Percentiles rank a stretch among this genome's conserved stretches.
Conservation (phyloP, 352 stramenopile species). For the Halophytophthora polymorphica region DNA sequence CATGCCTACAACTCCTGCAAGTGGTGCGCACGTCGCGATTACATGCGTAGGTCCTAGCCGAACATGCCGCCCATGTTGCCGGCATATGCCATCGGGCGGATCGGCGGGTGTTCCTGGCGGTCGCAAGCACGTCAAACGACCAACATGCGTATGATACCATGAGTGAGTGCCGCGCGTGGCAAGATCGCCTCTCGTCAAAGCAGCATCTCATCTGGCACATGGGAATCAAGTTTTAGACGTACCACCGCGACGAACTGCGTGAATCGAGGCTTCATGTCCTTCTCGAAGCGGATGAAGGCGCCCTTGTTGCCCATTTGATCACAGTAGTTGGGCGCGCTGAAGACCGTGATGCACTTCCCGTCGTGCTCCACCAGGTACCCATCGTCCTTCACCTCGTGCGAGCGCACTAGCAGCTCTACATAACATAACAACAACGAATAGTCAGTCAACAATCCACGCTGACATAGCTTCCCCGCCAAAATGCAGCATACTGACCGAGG, state of each 20-base stretch:
- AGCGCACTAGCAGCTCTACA: conserved; percentile 94
- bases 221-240: conserved; percentile 12
- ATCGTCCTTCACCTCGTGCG: conserved; percentile 99
- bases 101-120: conserved; percentile 81
- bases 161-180: no score
- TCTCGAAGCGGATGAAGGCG: conserved; percentile 98
- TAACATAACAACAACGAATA: conserved; percentile 7
- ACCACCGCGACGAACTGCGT: conserved; percentile 94
- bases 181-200: no score
- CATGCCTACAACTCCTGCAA: conserved; percentile 13
- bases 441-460: background rate
- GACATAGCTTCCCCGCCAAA: background rate
- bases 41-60: conserved; percentile 31
- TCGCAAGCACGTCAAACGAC: background rate
- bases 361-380: conserved; percentile 99
- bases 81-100: conserved; percentile 87
- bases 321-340: conserved; percentile 99
- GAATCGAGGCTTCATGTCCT: conserved; percentile 94
- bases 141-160: conserved; percentile 1
- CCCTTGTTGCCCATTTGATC: conserved; percentile 99
- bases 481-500: conserved; percentile 57
- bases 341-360: conserved; percentile 99
- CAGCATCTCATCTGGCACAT: background rate
- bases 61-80: conserved; percentile 91
- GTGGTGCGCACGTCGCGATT: background rate